phyloP scores from a whole-genome alignment of 768 basidiomycete species.

The Russula virescens region DNA sequence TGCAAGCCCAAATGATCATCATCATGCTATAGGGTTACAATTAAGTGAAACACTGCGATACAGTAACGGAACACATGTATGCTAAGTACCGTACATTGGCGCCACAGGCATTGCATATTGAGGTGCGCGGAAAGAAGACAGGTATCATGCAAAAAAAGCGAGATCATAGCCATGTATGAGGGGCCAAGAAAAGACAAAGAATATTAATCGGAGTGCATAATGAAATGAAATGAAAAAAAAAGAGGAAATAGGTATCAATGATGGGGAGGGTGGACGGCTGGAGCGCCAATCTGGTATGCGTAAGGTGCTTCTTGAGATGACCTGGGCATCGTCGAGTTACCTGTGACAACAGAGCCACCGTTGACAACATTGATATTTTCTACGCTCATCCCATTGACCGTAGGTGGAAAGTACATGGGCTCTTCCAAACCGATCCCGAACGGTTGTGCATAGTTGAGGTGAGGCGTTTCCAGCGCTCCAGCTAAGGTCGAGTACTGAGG shows the following conservation, averaged over 20 bases:
- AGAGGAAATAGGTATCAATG: neutral
- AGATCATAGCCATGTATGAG: neutral
- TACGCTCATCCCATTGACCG: slow-evolving; percentile 1
- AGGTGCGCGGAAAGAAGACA: neutral
- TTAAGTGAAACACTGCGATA: neutral
- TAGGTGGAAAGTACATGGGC: neutral
- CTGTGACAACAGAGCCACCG: neutral
- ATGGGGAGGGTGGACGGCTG: neutral
- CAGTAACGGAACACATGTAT: neutral
- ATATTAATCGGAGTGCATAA: neutral
- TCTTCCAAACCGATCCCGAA: slow-evolving; percentile 19
- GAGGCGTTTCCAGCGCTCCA: neutral
- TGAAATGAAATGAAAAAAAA: neutral
- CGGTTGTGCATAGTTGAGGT: slow-evolving; percentile 13
- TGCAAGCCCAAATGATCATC: neutral
- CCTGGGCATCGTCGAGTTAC: slow-evolving; percentile 7
- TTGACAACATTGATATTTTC: neutral
- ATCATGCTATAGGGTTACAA: neutral
- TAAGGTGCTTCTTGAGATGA: slow-evolving; percentile 1
- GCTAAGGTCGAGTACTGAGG: slow-evolving; percentile 1
- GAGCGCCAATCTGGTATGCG: slow-evolving; percentile 5
- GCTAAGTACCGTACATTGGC: slow-evolving; percentile 4
- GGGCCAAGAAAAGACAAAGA: neutral
- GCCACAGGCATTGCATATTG: neutral
- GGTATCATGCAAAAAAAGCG: neutral